phyloP scores from a whole-genome alignment of 2,329 filamentous ascomycete genomes.

The Phaeosphaeria sp. region DNA sequence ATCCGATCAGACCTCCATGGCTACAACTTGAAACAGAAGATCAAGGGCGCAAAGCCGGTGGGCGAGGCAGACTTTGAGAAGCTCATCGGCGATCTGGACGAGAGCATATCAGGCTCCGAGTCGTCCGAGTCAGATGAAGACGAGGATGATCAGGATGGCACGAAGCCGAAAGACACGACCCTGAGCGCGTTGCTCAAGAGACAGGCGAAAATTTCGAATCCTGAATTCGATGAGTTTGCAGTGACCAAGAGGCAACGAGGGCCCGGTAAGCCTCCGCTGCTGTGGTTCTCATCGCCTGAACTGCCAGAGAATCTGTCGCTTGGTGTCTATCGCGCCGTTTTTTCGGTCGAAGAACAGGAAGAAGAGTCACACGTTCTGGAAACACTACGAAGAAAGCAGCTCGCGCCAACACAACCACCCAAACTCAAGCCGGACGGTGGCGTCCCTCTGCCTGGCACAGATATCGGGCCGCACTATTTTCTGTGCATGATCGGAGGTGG shows the following conservation, averaged over 20 bases:
- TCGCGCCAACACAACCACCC: slow-evolving; percentile 65
- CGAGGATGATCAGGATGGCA: slow-evolving; percentile 64
- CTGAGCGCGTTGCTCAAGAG: slow-evolving; percentile 80
- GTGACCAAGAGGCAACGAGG: slow-evolving; percentile 61
- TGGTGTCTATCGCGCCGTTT: slow-evolving; percentile 83
- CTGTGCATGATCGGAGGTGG: slow-evolving; percentile 98
- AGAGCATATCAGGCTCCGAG: slow-evolving; percentile 88
- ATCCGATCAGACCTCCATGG: slow-evolving; percentile 89
- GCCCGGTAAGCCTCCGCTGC: slow-evolving; percentile 73
- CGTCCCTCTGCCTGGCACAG: slow-evolving; percentile 62
- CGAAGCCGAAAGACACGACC: slow-evolving; percentile 68
- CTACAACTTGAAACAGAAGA: slow-evolving; percentile 93
- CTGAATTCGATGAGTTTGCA: slow-evolving; percentile 57
- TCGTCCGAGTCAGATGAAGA: slow-evolving; percentile 76
- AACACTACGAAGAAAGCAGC: slow-evolving; percentile 76
- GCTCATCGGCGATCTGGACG: slow-evolving; percentile 83
- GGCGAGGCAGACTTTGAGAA: slow-evolving; percentile 86
- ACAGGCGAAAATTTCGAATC: slow-evolving; percentile 75
- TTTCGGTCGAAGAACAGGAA: slow-evolving; percentile 75
- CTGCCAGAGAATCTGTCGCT: slow-evolving; percentile 81
- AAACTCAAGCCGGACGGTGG: slow-evolving; percentile 62
- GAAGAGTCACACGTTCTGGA: slow-evolving; percentile 68
- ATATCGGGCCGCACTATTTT: slow-evolving; percentile 85
- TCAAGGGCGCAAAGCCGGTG: slow-evolving; percentile 75
- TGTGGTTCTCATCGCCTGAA: slow-evolving; percentile 83